A percentile compares a stretch with the other conserved stretches of the same genome.
phyloP scores from a whole-genome alignment of 176 grass and related monocot genomes.

The Cenchrus purpureus region DNA sequence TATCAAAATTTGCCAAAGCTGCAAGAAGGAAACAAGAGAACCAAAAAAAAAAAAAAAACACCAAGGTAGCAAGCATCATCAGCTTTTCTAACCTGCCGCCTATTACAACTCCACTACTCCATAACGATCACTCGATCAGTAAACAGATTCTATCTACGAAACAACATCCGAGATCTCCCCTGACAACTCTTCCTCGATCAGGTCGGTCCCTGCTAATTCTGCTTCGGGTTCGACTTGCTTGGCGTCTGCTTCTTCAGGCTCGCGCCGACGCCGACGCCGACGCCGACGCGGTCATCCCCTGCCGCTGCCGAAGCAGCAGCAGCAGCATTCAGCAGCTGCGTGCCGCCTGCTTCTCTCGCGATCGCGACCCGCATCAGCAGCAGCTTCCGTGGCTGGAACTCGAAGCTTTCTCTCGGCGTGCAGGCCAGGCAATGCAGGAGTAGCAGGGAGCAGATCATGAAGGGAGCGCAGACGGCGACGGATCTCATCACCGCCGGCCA shows the following conservation, averaged over 20 bases:
- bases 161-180: neutral
- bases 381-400: conserved; percentile 19
- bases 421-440: conserved; percentile 11
- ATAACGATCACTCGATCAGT: too few species aligned
- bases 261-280: neutral
- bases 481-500: conserved; percentile 26
- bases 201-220: conserved; percentile 21
- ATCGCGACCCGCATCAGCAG: neutral
- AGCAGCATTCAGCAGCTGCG: neutral
- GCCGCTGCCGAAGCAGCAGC: neutral
- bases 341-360: neutral
- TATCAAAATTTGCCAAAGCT: too few species aligned
- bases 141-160: too few species aligned
- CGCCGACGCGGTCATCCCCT: neutral
- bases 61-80: too few species aligned
- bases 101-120: too few species aligned
- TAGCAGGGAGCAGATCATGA: conserved; percentile 10
- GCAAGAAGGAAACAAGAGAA: too few species aligned
- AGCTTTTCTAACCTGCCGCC: too few species aligned
- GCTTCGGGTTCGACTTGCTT: conserved; percentile 46
- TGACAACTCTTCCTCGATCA: neutral
- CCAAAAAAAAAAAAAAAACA: too few species aligned
- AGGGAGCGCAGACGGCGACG: neutral
- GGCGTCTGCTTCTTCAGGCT: conserved; percentile 29
- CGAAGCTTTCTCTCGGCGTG: neutral